Base-by-base conservation (phyloP, 768 basidiomycete genomes). In the Pulveroboletus frians region DNA sequence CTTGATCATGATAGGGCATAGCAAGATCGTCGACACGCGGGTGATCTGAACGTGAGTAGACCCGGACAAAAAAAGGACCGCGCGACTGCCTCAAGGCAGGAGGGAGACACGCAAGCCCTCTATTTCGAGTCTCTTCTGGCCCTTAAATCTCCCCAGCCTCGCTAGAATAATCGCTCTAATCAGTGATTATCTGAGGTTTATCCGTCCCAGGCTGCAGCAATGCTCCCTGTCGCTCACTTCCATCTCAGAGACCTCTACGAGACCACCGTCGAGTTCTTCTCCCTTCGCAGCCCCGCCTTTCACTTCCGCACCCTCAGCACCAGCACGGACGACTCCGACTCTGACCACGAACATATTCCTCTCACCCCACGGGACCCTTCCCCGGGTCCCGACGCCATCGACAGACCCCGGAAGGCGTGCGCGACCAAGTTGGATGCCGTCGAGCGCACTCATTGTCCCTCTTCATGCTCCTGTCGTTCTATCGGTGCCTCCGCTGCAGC, bases 231-330 rank as follows among this genome's bases (percentile, higher is more conserved):
- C 62, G 70, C 73, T 56, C 73, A 74, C 69, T 47, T 74, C 52
- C 71, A 75, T 66, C 72, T 78, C 68, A 68, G 64, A 63, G 62
- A 63, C 56, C 65, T 80, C 58, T 76, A 78, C 70, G 71, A 76
- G 63, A 73, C 74, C 37, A 79, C 81, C 41, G 73, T 79, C 72
- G 79, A 80, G 62, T 81, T 79, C 72, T 76, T 83, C 57, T 67
- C 75, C 52, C 71, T 76, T 47, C 75, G 70, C 46, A 71, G 63
- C 52, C 71, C 74, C 29, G 55, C 69, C 34, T 14, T 30, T 2
- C n/a, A 70, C 29, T 44, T 53, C 43, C 58, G 65, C 17, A 40
- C 59, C 43, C 52, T 46, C 41, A 53, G 58, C 55, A 55, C 41
- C 55, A 9, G n/a, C 17, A 55, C 41, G 55, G 67, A 55, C 60